Conservation (phyloP, 352 stramenopile species). For the Phytophthora sojae region DNA sequence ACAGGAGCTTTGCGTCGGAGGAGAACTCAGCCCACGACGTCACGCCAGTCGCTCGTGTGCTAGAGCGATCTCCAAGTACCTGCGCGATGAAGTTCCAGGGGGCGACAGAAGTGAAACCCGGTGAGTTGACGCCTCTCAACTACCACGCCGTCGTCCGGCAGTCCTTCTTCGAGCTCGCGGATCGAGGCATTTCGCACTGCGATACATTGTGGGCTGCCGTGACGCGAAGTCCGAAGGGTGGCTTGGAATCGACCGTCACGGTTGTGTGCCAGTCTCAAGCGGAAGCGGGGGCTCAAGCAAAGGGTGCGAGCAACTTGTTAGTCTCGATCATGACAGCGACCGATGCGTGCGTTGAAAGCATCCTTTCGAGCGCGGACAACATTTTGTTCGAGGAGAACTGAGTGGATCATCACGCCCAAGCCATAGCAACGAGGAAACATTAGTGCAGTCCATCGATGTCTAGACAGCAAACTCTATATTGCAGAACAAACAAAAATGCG, state of each 20-base stretch:
- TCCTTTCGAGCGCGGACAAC: slow-evolving; percentile 25
- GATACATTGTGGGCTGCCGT: slow-evolving; percentile 27
- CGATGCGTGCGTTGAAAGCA: slow-evolving; percentile 21
- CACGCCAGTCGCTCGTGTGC: background rate
- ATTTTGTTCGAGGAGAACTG: slow-evolving; percentile 17
- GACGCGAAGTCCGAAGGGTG: slow-evolving; percentile 3
- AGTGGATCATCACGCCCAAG: background rate
- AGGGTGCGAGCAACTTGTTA: slow-evolving; percentile 1
- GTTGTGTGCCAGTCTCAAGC: slow-evolving; percentile 22
- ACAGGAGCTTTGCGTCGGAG: slow-evolving; percentile 4
- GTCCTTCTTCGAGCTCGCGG: slow-evolving; percentile 4
- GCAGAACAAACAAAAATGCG: background rate
- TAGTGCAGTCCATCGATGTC: slow-evolving; percentile 1
- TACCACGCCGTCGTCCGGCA: slow-evolving; percentile 25
- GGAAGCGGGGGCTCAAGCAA: background rate
- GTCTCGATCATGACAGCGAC: slow-evolving; percentile 4
- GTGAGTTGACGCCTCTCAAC: slow-evolving; percentile 4
- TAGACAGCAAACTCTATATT: background rate
- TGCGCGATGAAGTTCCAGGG: slow-evolving; percentile 23
- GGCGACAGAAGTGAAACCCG: background rate
- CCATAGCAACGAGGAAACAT: background rate
- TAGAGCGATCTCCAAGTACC: slow-evolving; percentile 13
- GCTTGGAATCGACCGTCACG: slow-evolving; percentile 15
- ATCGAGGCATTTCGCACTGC: background rate
- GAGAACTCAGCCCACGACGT: slow-evolving; percentile 3